phyloP scores from a whole-genome alignment of 495 filamentous ascomycete genomes.

The Aspergillus affinis region DNA sequence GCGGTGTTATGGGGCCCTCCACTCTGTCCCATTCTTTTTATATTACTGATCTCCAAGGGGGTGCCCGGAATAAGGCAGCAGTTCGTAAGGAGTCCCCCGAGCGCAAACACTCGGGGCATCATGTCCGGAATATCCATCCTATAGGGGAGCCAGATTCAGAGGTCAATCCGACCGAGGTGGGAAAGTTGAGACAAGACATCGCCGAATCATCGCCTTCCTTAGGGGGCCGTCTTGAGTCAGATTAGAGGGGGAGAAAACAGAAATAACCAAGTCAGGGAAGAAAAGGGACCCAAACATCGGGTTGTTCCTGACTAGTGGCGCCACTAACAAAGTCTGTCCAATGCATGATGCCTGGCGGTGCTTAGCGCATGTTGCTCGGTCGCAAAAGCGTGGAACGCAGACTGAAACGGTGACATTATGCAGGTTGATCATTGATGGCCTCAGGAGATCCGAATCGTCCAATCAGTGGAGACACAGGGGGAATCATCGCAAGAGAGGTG shows the following conservation, averaged over 20 bases:
- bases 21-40: constrained; percentile 13
- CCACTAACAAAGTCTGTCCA: background rate
- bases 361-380: constrained; percentile 3
- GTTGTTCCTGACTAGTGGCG: constrained; percentile 20
- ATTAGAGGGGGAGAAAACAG: constrained; percentile 3
- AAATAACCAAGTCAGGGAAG: background rate
- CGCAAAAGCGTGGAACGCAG: constrained; percentile 1
- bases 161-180: constrained; percentile 1
- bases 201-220: constrained; percentile 6
- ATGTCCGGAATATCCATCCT: constrained; percentile 7
- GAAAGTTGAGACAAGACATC: constrained; percentile 9
- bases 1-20: constrained; percentile 9
- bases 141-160: background rate
- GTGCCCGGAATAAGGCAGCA: background rate
- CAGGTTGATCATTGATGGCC: background rate
- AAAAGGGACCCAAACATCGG: constrained; percentile 5
- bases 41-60: constrained; percentile 20
- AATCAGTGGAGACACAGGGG: background rate
- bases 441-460: too few relatives aligned
- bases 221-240: background rate
- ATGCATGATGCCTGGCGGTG: background rate
- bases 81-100: constrained; percentile 8
- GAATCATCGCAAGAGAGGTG: background rate
- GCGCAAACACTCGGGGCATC: constrained; percentile 4
- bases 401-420: constrained; percentile 3